Evolutionary conservation across 352 stramenopile genomes (phyloP).

Genomic region (Globisporangium canariense): DNA sequence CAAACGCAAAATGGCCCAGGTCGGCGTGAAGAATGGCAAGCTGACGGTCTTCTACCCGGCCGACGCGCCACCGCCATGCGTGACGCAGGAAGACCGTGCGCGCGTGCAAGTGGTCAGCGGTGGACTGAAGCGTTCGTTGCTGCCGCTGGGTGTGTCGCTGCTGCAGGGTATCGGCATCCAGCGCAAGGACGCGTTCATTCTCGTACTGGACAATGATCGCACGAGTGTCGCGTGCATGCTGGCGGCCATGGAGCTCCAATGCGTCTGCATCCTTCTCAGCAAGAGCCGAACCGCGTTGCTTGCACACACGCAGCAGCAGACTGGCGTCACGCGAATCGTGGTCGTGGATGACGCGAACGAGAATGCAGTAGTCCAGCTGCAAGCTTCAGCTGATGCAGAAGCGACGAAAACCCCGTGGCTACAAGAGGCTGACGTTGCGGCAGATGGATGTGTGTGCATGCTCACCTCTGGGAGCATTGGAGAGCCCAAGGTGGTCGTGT

Average conservation of each 20-base stretch:
- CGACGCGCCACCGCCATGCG: conserved; percentile 8
- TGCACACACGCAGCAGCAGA: conserved; percentile 46
- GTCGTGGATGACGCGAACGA: conserved; percentile 35
- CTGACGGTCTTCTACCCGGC: conserved; percentile 44
- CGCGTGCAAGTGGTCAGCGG: conserved; percentile 36
- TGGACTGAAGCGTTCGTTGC: conserved; percentile 36
- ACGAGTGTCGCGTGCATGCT: conserved; percentile 74
- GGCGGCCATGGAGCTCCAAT: conserved; percentile 58
- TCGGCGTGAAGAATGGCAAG: conserved; percentile 64
- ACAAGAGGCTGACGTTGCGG: conserved; percentile 23
- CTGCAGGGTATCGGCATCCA: conserved; percentile 32
- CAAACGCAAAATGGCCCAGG: conserved; percentile 18
- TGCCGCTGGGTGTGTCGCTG: conserved; percentile 47
- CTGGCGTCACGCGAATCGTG: conserved; percentile 55
- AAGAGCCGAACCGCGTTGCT: conserved; percentile 47
- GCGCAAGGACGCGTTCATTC: conserved; percentile 47
- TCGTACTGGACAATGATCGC: conserved; percentile 71
- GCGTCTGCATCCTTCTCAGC: conserved; percentile 51
- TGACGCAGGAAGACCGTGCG: conserved; percentile 16
- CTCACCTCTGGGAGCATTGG: conserved; percentile 83
- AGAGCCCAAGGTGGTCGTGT: conserved; percentile 71
- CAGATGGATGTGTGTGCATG: conserved; percentile 59
- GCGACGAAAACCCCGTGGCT: conserved; percentile 29
- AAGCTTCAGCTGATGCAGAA: not conserved
- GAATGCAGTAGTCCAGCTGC: conserved; percentile 22